Evolutionary conservation across 495 filamentous ascomycete species (phyloP), one percentile per base, ranked within the genome.

Genomic region (Neurospora tetrasperma): DNA sequence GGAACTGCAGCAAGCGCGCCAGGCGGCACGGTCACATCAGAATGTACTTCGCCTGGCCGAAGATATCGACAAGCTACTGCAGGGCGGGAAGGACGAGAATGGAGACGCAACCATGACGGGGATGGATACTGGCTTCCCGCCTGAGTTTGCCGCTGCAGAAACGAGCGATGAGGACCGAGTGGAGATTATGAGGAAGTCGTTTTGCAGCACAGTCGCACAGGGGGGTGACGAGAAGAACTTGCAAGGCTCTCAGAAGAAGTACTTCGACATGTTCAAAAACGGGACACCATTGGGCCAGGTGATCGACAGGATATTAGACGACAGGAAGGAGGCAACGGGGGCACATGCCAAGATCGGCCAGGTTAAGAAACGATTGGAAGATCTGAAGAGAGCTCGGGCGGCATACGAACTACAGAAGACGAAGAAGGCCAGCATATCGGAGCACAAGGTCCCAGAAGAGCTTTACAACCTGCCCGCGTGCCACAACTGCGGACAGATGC

Each of bases 351-450:
- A 84, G 72, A 80, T 78, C n/a, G 77, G 78, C 31, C 76, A 76
- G 39, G 74, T 83, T 12, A 77, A 79, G 20, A 74, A 80, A 73
- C 78, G 82, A 38, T 77, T 85, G 4, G 79, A 83, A 42, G 81
- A 85, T 43, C 81, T 86, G 14, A 78, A 76, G 48, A 75, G 84
- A 31, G 84, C 81, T n/a, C 79, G 80, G 69, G 79, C 82, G 42
- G 83, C 83, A 9, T 79, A 84, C 70, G 82, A 84, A 71, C 76
- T 80, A 31, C 77, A 82, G 23, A 84, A 83, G 75, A 71, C 76
- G 18, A 80, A 77, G 72, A 82, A 78, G 69, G 80, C 81, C 46
- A 78, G 72, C 43, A 70, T 73, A 35, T 76, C 72, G 42, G 75
- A 75, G 72, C 72, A 73, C 42, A 72, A 73, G 74, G 74, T 76